phyloP scores from a whole-genome alignment of 352 stramenopile species.

The Phytophthora hibernalis region DNA sequence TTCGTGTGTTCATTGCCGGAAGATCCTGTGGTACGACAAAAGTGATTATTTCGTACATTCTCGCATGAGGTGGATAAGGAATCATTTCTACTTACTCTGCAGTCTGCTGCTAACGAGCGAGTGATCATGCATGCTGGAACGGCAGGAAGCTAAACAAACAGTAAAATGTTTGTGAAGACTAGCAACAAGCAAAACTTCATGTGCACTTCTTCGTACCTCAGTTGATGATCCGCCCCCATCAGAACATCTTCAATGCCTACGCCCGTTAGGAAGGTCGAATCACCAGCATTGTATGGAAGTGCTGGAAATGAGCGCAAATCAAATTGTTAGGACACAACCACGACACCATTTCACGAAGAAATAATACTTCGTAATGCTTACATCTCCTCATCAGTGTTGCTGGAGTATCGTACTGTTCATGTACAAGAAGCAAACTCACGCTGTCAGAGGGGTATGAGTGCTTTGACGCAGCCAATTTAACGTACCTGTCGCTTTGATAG shows the following conservation, averaged over 20 bases:
- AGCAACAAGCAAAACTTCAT: neutral
- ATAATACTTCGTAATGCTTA: constrained; percentile 8
- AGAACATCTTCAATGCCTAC: constrained; percentile 76
- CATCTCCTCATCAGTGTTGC: constrained; percentile 27
- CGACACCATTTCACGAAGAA: neutral
- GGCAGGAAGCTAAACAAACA: constrained; percentile 42
- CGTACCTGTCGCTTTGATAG: constrained; percentile 31
- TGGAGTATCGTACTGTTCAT: constrained; percentile 26
- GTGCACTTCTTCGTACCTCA: constrained; percentile 35
- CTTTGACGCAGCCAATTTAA: neutral
- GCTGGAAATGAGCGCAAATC: constrained; percentile 18
- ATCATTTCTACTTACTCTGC: constrained; percentile 22
- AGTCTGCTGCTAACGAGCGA: constrained; percentile 53
- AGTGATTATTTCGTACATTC: neutral
- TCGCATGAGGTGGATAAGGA: neutral
- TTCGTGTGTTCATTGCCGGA: constrained; percentile 53
- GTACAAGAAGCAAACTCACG: neutral
- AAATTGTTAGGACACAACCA: constrained; percentile 1
- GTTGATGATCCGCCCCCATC: constrained; percentile 22
- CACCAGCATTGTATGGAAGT: constrained; percentile 53
- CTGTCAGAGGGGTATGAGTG: neutral
- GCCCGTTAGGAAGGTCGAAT: constrained; percentile 81
- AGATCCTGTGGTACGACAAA: constrained; percentile 25
- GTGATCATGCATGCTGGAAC: constrained; percentile 62
- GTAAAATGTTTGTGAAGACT: neutral